Evolutionary conservation across 257 asterid species (phyloP).

Genomic region (Cinchona pubescens): DNA sequence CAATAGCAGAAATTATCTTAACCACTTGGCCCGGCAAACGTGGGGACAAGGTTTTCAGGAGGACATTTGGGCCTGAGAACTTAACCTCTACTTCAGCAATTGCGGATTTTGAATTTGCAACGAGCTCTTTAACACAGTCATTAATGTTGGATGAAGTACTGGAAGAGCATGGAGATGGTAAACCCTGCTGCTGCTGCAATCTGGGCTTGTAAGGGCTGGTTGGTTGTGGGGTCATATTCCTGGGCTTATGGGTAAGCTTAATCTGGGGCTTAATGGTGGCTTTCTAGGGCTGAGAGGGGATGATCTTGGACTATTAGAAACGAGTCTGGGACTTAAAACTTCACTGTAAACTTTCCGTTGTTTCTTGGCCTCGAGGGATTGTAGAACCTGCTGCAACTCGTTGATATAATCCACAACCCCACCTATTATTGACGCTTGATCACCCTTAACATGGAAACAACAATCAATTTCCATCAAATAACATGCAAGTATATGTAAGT

Average conservation of each 20-base stretch:
- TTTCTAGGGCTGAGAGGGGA: conserved; percentile 61
- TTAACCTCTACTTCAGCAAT: conserved; percentile 90
- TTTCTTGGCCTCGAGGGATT: conserved; percentile 75
- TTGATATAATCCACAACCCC: conserved; percentile 85
- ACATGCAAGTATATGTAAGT: too few relatives aligned
- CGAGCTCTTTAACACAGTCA: conserved; percentile 68
- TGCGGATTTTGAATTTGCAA: conserved; percentile 69
- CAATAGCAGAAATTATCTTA: conserved; percentile 57
- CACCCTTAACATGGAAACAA: conserved; percentile 48
- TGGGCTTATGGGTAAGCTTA: conserved; percentile 77
- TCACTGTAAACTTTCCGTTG: conserved; percentile 69
- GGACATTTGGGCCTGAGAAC: conserved; percentile 67
- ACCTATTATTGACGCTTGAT: conserved; percentile 96
- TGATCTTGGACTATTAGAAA: conserved; percentile 53
- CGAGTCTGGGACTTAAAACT: conserved; percentile 60
- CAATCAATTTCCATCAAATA: background rate
- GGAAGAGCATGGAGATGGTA: conserved; percentile 54
- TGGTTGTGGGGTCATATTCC: conserved; percentile 78
- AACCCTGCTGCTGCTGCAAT: conserved; percentile 11
- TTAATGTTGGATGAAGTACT: conserved; percentile 45
- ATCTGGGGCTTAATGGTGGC: conserved; percentile 70
- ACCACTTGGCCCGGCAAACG: conserved; percentile 67
- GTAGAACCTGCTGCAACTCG: conserved; percentile 72
- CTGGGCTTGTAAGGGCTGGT: conserved; percentile 65
- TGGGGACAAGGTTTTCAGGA: conserved; percentile 62